Base-by-base conservation (phyloP, 306 rosid species). In the Fagus sylvatica region DNA sequence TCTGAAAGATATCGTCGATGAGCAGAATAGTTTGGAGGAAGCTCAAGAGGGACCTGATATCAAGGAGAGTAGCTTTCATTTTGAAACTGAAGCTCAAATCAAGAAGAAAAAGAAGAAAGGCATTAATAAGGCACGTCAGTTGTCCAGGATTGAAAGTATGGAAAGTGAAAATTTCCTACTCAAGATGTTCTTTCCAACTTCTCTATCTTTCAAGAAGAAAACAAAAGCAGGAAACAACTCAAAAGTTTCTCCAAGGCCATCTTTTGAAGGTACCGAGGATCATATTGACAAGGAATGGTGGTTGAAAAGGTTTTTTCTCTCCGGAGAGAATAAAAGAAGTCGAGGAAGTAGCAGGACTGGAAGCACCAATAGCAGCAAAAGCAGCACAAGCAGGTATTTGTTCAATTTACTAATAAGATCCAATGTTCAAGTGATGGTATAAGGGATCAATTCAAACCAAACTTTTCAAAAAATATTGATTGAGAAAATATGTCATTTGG, bases 101-200 rank as follows among this genome's bases (percentile, higher is more conserved):
- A 72, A 67, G 71, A 81, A 78, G 78, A 41, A 62, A 69, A 72
- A 51, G 32, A 81, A 78, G 56, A 79, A 77, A 46, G 73, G 19
- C 46, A 43, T 55, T 22, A 76, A 41, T 9, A 84, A 71, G 77
- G 76, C 69, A 40, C 33, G 81, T 79, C 85, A 87, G 74, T 72
- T 92, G 69, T 61, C 77, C 28, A 77, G 92, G 71, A 76, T 60
- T 60, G 81, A 64, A 80, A 86, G 96, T 82, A 83, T 89, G 96
- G 91, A 90, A 41, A 78, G 85, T 60, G 91, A 87, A 78, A 83
- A 79, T 32, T 86, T 90, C 78, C 82, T 83, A 5, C 70, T 93
- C 4, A 93, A 85, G 87, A 76, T 89, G 90, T 89, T 86, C 83
- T 84, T 89, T 64, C 96, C 96, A 69, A 81, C 74, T 53, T 84